Base-by-base conservation (phyloP, 805 yeast species). In the Saccharomycopsis babjevae region DNA sequence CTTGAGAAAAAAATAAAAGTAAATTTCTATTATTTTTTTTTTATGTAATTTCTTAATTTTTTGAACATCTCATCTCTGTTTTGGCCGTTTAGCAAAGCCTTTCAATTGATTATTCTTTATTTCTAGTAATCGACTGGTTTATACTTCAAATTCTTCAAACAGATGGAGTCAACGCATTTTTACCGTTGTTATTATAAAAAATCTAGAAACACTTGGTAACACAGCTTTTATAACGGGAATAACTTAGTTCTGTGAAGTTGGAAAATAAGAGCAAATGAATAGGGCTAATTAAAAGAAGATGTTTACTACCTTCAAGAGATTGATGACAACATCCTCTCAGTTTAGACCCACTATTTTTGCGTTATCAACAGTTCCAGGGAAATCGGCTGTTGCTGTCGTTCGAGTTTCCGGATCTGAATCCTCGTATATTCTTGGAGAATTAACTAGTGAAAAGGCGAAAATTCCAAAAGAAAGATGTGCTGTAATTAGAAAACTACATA, bases 351-450 rank as follows among this genome's bases (percentile, higher is more conserved):
- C 99, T 0, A 85, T 94, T 0, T 94, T 86, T 74, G 99, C 99
- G 0, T 74, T 91, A 18, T 89, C 98, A 0, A 93, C 98, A 0
- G 83, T 87, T 8, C 82, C 88, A 0, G 84, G 90, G 0, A 78
- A 86, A 62, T 81, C 97, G 0, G 99, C 97, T 0, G 83, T 94
- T 28, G 96, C 91, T 0, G 89, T 94, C 0, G 78, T 94, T 3
- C 76, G 99, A 57, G 74, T 92, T 0, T 83, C 96, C 0, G 99
- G 99, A 0, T 76, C 90, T 0, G 80, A 80, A 28, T 77, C 88
- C 1, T 57, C 66, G 22, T 62, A 68, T 61, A 75, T 87, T 0
- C 81, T 76, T 59, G 67, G 76, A 10, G 63, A 68, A 28, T 73
- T 90, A 30, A 84, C 92, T 0, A 62, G 65, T 3, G 65, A 64